Conservation (phyloP, 495 filamentous ascomycete genomes). For the Xylaria bambusicola region DNA sequence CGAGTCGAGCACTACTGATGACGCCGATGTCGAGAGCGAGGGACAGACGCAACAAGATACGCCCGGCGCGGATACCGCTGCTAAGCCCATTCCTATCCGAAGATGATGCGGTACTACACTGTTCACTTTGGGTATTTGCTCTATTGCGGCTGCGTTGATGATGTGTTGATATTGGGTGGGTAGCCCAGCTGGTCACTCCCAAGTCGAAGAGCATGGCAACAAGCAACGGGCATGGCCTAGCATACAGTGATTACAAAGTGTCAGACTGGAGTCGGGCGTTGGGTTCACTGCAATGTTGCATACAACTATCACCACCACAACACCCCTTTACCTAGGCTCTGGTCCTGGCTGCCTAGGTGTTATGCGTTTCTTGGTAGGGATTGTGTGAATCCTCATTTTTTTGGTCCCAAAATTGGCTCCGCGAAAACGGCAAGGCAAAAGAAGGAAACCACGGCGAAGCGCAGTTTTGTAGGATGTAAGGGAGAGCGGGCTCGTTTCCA, state of each 20-base stretch:
- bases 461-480: constrained; percentile 12
- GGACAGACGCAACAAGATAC: constrained; percentile 28
- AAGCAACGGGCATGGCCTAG: background rate
- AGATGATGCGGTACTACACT: constrained; percentile 34
- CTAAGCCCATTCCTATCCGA: constrained; percentile 66
- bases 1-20: constrained; percentile 71
- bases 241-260: background rate
- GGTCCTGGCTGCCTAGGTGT: too few species aligned
- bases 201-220: too few species aligned
- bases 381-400: too few species aligned
- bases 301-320: too few species aligned
- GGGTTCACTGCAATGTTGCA: too few species aligned
- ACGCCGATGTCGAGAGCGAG: constrained; percentile 48
- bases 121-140: background rate
- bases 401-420: too few species aligned
- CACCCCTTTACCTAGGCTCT: too few species aligned
- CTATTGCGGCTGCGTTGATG: background rate
- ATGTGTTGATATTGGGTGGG: background rate
- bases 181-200: background rate
- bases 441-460: too few species aligned
- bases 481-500: background rate
- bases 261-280: background rate
- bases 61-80: constrained; percentile 18
- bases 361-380: too few species aligned
- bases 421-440: too few species aligned